A percentile compares a stretch with the other conserved stretches of the same genome.
phyloP scores from a whole-genome alignment of 2,329 filamentous ascomycete genomes.

The Aspergillus cejpii region DNA sequence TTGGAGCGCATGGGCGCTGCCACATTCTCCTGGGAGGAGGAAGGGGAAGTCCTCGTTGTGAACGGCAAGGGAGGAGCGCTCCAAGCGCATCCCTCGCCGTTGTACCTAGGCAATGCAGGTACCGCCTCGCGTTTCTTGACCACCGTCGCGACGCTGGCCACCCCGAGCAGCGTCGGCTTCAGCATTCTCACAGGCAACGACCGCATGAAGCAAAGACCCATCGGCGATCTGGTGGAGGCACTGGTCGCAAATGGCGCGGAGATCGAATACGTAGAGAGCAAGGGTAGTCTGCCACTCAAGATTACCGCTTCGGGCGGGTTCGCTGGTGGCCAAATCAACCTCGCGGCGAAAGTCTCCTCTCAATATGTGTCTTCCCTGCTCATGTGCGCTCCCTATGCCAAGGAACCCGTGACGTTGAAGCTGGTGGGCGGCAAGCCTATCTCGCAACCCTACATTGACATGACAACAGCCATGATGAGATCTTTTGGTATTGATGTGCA shows the following conservation, averaged over 20 bases:
- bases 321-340: constrained; percentile 76
- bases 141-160: constrained; percentile 78
- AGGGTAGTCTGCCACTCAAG: constrained; percentile 74
- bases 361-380: constrained; percentile 96
- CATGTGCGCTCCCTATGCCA: constrained; percentile 95
- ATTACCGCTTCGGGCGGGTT: constrained; percentile 79
- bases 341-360: constrained; percentile 94
- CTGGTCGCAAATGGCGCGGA: constrained; percentile 78
- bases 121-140: constrained; percentile 94
- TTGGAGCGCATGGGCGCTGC: constrained; percentile 77
- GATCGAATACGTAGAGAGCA: constrained; percentile 76
- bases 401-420: constrained; percentile 80
- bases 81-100: constrained; percentile 63
- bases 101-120: constrained; percentile 94
- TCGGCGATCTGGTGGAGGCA: constrained; percentile 87
- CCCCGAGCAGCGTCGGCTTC: constrained; percentile 54
- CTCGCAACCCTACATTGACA: constrained; percentile 94
- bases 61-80: constrained; percentile 85
- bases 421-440: constrained; percentile 96
- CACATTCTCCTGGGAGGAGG: constrained; percentile 87
- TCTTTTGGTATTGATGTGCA: constrained; percentile 79
- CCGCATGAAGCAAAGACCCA: constrained; percentile 92
- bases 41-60: constrained; percentile 83
- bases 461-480: constrained; percentile 97
- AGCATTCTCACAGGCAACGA: constrained; percentile 88